Percentiles rank a stretch among this genome's conserved stretches.
phyloP scores from a whole-genome alignment of 441 rosid species.

The Hypseocharis bilobata region DNA sequence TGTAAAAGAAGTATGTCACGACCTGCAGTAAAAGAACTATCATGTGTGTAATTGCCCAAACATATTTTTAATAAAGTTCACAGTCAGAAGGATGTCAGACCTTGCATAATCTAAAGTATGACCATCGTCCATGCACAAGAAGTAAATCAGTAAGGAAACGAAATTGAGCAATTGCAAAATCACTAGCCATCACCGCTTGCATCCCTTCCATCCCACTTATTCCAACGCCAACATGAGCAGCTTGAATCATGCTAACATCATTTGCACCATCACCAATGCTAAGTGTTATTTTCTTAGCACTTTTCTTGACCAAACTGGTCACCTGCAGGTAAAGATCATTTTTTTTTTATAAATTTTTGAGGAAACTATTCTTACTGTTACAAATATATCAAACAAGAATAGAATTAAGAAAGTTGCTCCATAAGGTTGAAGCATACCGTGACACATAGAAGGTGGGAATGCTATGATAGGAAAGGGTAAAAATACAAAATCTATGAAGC shows the following conservation, averaged over 20 bases:
- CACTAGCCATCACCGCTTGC: conserved; percentile 87
- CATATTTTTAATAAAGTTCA: conserved; percentile 8
- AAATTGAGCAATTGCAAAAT: conserved; percentile 84
- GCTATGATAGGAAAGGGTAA: not conserved
- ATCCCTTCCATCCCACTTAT: conserved; percentile 89
- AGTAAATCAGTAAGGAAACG: conserved; percentile 60
- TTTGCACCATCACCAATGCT: conserved; percentile 97
- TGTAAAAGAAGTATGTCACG: conserved; percentile 93
- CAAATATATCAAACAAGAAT: not conserved
- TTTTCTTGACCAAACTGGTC: conserved; percentile 88
- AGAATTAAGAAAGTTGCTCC: not conserved
- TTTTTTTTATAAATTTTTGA: not conserved
- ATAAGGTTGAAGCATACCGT: no score
- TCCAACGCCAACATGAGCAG: conserved; percentile 85
- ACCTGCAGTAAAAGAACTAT: conserved; percentile 53
- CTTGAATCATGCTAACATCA: conserved; percentile 96
- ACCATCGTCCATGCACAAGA: conserved; percentile 95
- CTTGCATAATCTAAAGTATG: conserved; percentile 98
- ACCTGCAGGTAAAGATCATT: conserved; percentile 41
- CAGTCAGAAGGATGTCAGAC: conserved; percentile 29
- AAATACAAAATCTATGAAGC: no score
- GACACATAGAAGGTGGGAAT: no score
- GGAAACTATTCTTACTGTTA: not conserved
- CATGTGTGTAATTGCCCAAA: conserved; percentile 13
- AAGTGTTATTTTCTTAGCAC: conserved; percentile 90